These are phyloP conservation scores for Colletotrichum caudatum DNA, from an alignment of 2,329 filamentous ascomycete genomes.

Conservation along the genomic window DNA sequence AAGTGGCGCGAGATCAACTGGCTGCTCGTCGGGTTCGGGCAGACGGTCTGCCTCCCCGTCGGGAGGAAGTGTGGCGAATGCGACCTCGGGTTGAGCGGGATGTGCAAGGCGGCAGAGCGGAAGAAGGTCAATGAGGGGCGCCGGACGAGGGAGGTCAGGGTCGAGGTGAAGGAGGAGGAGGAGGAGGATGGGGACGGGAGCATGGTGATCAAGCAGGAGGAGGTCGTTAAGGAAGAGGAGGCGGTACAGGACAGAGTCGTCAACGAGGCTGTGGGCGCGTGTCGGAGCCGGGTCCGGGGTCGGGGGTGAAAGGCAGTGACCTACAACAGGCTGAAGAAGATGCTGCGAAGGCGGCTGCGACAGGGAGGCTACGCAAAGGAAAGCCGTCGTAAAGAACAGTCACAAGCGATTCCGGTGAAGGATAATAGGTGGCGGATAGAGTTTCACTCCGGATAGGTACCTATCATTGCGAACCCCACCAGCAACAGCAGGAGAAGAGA, in stretches of 20 bases:
- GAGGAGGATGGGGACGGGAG: conserved; percentile 45
- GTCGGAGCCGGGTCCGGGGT: conserved; percentile 8
- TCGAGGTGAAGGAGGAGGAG: conserved; percentile 45
- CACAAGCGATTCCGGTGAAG: background rate
- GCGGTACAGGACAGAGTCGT: conserved; percentile 43
- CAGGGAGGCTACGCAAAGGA: conserved; percentile 3
- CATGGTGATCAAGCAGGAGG: conserved; percentile 41
- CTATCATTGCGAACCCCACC: background rate
- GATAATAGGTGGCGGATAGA: background rate
- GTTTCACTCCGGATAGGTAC: background rate
- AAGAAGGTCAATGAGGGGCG: conserved; percentile 71
- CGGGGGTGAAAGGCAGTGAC: conserved; percentile 6
- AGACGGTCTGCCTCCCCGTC: conserved; percentile 86
- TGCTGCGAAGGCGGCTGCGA: background rate
- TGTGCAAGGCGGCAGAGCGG: conserved; percentile 80
- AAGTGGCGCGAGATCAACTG: conserved; percentile 94
- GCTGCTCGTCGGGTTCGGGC: conserved; percentile 87
- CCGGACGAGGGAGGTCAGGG: conserved; percentile 57
- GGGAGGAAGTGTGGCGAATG: conserved; percentile 88
- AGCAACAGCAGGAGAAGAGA: background rate
- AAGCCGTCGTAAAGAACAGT: background rate
- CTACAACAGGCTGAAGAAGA: background rate
- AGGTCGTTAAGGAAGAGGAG: conserved; percentile 50
- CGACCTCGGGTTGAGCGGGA: conserved; percentile 77
- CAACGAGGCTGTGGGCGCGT: background rate